These are phyloP conservation scores for Musa schizocarpa DNA, from an alignment of 176 grass and related monocot genomes.

Conservation along the genomic window DNA sequence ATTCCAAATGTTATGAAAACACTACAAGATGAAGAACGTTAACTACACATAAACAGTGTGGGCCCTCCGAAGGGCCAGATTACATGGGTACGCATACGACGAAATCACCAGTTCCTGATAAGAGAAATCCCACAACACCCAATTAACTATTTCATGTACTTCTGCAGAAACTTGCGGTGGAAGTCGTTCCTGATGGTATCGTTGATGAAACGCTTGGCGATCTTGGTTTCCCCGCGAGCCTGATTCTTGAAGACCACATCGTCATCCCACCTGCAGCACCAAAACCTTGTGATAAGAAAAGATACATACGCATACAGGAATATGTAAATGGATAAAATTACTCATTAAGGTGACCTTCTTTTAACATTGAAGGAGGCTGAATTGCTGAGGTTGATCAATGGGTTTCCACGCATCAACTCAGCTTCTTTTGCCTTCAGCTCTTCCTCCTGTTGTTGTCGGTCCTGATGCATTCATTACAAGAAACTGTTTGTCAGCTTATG, in stretches of 20 bases:
- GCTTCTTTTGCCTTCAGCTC: slow-evolving; percentile 82
- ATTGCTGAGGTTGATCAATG: slow-evolving; percentile 75
- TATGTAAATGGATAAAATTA: background rate
- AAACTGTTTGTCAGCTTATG: background rate
- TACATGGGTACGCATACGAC: background rate
- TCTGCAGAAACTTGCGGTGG: slow-evolving; percentile 91
- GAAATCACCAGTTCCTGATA: background rate
- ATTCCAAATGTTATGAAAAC: no score
- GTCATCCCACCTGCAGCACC: slow-evolving; percentile 60
- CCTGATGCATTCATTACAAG: slow-evolving; percentile 23
- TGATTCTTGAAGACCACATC: slow-evolving; percentile 95
- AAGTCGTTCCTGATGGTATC: slow-evolving; percentile 96
- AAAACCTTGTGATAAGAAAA: background rate
- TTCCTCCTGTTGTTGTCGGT: slow-evolving; percentile 68
- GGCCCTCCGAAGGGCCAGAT: background rate
- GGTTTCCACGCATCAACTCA: slow-evolving; percentile 84
- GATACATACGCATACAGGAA: background rate
- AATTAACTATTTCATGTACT: slow-evolving; percentile 75
- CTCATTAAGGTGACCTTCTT: slow-evolving; percentile 42
- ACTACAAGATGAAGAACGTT: no score
- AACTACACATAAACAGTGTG: no score
- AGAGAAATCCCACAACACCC: background rate
- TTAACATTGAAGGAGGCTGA: slow-evolving; percentile 77
- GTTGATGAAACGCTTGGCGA: slow-evolving; percentile 84
- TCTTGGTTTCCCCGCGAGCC: slow-evolving; percentile 75